Percentiles rank a stretch among this genome's conserved stretches.
Evolutionary conservation across 768 basidiomycete genomes (phyloP).

Genomic region (Scleroderma bovista): DNA sequence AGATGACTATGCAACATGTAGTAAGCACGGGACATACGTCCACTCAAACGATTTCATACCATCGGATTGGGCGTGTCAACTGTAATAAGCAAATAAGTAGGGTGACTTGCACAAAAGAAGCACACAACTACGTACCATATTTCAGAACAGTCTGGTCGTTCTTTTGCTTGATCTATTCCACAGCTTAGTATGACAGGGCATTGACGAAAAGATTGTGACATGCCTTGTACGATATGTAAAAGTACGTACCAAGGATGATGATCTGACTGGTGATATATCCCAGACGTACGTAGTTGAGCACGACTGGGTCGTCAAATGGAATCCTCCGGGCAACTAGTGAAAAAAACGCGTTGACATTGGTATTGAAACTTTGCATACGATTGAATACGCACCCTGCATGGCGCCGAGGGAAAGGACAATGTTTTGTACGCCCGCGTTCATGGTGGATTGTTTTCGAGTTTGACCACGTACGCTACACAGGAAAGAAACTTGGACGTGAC

Average conservation of each 20-base stretch:
- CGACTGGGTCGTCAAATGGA: conserved; percentile 82
- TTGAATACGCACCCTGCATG: conserved; percentile 66
- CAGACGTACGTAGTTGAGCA: conserved; percentile 76
- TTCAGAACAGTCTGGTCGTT: conserved; percentile 96
- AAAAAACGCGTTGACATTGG: neutral
- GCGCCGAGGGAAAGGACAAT: conserved; percentile 86
- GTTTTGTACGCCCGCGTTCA: conserved; percentile 76
- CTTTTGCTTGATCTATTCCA: conserved; percentile 78
- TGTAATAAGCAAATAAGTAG: conserved; percentile 22
- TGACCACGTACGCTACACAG: neutral
- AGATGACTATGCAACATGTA: conserved; percentile 42
- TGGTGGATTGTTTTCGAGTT: conserved; percentile 27
- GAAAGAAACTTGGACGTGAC: neutral
- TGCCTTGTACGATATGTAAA: conserved; percentile 72
- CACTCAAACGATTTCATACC: conserved; percentile 37
- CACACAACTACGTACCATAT: conserved; percentile 60
- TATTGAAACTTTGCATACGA: neutral
- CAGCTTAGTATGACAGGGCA: neutral
- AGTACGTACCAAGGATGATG: conserved; percentile 70
- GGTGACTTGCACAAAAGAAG: neutral
- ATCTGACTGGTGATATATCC: conserved; percentile 77
- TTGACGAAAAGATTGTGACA: neutral
- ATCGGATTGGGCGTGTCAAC: conserved; percentile 75
- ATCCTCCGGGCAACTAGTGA: conserved; percentile 80
- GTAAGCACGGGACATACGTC: neutral